Percentiles rank a stretch among this genome's conserved stretches.
Conservation (phyloP, 1,139 yeast species). For the Diutina siamensis region DNA sequence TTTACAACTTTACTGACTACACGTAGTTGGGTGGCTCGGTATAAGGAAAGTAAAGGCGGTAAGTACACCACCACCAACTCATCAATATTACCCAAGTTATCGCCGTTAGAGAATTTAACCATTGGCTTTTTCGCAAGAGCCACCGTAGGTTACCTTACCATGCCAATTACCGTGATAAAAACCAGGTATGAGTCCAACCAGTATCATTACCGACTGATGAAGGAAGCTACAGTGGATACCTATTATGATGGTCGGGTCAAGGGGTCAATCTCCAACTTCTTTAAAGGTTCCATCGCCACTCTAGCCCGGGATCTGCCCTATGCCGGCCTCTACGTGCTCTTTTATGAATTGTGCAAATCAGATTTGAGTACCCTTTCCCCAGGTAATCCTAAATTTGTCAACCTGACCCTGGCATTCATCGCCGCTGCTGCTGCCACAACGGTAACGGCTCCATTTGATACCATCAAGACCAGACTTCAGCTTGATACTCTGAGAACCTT, state of each 20-base stretch:
- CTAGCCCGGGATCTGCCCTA: slow-evolving; percentile 89
- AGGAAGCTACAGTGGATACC: slow-evolving; percentile 51
- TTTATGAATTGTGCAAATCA: slow-evolving; percentile 65
- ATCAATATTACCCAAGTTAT: slow-evolving; percentile 53
- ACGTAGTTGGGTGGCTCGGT: slow-evolving; percentile 39
- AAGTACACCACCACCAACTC: not conserved
- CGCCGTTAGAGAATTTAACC: slow-evolving; percentile 56
- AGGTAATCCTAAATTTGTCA: slow-evolving; percentile 14
- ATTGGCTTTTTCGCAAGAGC: slow-evolving; percentile 79
- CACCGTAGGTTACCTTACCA: slow-evolving; percentile 74
- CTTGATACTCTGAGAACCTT: slow-evolving; percentile 18
- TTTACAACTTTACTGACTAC: slow-evolving; percentile 58
- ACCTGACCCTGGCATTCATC: slow-evolving; percentile 56
- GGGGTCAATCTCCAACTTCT: slow-evolving; percentile 51
- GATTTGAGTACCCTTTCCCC: slow-evolving; percentile 13
- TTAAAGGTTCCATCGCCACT: slow-evolving; percentile 81
- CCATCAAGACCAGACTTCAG: slow-evolving; percentile 87
- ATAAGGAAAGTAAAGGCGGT: slow-evolving; percentile 11
- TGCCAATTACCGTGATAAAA: slow-evolving; percentile 95
- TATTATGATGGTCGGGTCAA: slow-evolving; percentile 20
- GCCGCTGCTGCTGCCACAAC: slow-evolving; percentile 79
- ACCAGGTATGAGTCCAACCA: slow-evolving; percentile 77
- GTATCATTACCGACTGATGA: slow-evolving; percentile 57
- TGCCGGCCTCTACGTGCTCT: slow-evolving; percentile 82
- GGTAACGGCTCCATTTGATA: slow-evolving; percentile 90